Evolutionary conservation across 768 basidiomycete species (phyloP), one percentile per base, ranked within the genome.

Genomic region (Phylloporus sp.): DNA sequence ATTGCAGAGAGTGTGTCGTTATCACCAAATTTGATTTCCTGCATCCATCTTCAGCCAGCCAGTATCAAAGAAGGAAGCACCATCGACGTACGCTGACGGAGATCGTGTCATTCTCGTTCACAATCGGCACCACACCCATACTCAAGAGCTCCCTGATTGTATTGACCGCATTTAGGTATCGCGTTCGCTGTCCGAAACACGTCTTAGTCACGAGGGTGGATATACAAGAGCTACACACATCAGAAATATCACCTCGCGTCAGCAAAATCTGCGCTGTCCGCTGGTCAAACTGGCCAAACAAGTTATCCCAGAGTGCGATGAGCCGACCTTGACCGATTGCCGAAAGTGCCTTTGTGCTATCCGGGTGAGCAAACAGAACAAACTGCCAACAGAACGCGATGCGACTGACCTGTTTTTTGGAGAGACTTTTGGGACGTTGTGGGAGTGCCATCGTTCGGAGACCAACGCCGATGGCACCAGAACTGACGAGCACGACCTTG

Each of bases 1-100:
- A 99, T 95, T 18, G 97, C 97, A 35, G 95, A 97, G 16, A 99
- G 75, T 0, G 95, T 97, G 67, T 99, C 97, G 68, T 98, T 98
- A 73, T 98, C 97, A 43, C 97, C 97, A 59, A 99, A 99, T 89
- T 94, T 95, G 56, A 99, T 98, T 86, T 99, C 97, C 92, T 95
- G 63, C 8, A 9, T 18, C 18, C 11, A n/a, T 29, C 11, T 28
- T 63, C 46, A 54, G 31, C 49, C 39, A 40, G 9, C 15, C 23
- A 47, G 24, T 40, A 40, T 11, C 15, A 18, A n/a, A 29, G 10
- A 5, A 4, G 18, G 3, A 13, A 29, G 13, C 4, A 45, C 20
- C 18, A 28, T 23, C 26, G 7, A 81, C 90, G 67, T 66, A 95
- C 93, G 72, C 92, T 93, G 52, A 99, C 97, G 22, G 95, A 95